Base-by-base conservation (phyloP, 2,329 filamentous ascomycete species). In the Colletotrichum sp. region DNA sequence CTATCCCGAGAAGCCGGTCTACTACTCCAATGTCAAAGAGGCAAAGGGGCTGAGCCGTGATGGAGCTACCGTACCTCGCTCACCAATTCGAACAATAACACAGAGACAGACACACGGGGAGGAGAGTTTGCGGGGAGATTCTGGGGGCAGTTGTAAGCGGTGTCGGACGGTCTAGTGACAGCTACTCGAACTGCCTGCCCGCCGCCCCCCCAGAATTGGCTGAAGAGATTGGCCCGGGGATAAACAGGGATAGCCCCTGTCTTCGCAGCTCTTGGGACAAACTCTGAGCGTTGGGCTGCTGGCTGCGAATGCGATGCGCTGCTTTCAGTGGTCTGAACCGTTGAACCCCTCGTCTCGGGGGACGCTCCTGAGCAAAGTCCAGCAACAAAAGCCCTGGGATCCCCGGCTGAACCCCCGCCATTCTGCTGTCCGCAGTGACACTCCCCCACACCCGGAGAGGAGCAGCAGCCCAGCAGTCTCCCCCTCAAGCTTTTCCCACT, bases 131-230 rank as follows among this genome's bases (percentile, higher is more conserved):
- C 32, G 67, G 67, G 49, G 67, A 66, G 32, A 63, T n/a, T 59
- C n/a, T 52, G 72, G 34, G 36, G 72, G 55, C 62, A 75, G 69
- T 44, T 75, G 69, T 36, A 75, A 72, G 72, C 72, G 69, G 60
- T 26, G 44, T 59, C 39, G 60, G 44, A 36, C 24, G 28, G 36
- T 1, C 49, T 21, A 52, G 36, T 52, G 44, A 52, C 44, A 52
- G 28, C 28, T 52, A 49, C 30, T 63, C 26, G 39, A 55, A 26
- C 36, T 44, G 60, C 28, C 69, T 71, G 24, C 62, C 44, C n/a
- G 44, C n/a, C 10, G 44, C 44, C 44, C 52, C 52, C 24, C n/a
- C 52, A 55, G 52, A 52, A 62, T 70, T 63, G 57, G 36, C 21
- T 63, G 30, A 73, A 16, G 28, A 32, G 36, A 36, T 69, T 63